Evolutionary conservation across 2,329 filamentous ascomycete species (phyloP).

Genomic region (Colletotrichum neosansevieriae): DNA sequence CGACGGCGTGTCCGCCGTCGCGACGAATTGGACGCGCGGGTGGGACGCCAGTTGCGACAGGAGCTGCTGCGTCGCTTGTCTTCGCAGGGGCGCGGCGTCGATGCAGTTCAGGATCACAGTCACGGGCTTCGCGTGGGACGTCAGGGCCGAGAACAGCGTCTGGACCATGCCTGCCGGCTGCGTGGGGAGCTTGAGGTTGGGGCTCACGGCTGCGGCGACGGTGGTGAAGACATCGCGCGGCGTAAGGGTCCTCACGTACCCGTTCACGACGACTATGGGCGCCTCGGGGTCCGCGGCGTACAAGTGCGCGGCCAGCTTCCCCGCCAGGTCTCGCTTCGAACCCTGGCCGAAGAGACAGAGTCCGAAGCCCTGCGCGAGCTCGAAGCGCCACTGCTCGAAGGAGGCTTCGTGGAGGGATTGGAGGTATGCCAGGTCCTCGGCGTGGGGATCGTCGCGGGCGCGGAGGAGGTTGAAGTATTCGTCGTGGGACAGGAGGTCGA

Average conservation of each 20-base stretch:
- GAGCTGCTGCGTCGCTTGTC: conserved; percentile 75
- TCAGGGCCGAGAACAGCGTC: conserved; percentile 72
- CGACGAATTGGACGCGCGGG: conserved; percentile 77
- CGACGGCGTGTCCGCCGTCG: conserved; percentile 88
- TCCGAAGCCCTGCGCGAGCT: conserved; percentile 87
- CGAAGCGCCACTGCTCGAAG: conserved; percentile 93
- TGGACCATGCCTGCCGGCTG: conserved; percentile 78
- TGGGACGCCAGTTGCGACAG: conserved; percentile 83
- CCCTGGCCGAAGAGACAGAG: conserved; percentile 94
- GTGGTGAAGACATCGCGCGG: conserved; percentile 78
- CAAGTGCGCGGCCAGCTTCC: conserved; percentile 79
- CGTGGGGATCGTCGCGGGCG: conserved; percentile 76
- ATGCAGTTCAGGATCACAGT: conserved; percentile 87
- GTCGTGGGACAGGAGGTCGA: conserved; percentile 86
- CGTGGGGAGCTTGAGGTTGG: conserved; percentile 62
- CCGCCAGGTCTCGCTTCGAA: conserved; percentile 82
- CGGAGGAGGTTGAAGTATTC: conserved; percentile 84
- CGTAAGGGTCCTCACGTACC: conserved; percentile 77
- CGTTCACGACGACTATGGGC: conserved; percentile 87
- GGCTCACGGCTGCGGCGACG: conserved; percentile 73
- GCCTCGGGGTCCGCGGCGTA: conserved; percentile 63
- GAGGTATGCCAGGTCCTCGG: conserved; percentile 76
- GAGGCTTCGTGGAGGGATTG: conserved; percentile 81
- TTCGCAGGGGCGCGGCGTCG: conserved; percentile 82
- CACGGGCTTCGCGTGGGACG: conserved; percentile 60